phyloP scores from a whole-genome alignment of 257 asterid species.

The Coffea eugenioides region DNA sequence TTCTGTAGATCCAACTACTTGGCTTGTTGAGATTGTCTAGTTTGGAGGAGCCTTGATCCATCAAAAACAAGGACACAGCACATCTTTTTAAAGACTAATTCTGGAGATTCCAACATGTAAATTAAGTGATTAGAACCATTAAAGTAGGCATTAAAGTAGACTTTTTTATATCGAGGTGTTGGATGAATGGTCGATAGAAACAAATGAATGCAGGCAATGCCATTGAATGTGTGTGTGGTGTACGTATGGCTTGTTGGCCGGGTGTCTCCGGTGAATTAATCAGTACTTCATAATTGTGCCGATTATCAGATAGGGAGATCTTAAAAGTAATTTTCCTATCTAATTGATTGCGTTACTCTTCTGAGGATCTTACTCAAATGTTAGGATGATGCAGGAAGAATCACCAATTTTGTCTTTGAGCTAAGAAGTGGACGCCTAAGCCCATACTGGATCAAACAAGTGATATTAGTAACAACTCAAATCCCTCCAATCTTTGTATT shows the following conservation, averaged over 20 bases:
- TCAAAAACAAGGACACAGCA: conserved; percentile 12
- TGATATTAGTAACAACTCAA: neutral
- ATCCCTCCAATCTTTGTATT: neutral
- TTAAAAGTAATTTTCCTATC: too few relatives aligned
- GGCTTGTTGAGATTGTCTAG: conserved; percentile 20
- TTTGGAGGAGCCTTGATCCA: conserved; percentile 22
- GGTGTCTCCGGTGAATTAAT: neutral
- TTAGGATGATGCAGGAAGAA: neutral
- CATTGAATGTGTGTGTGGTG: neutral
- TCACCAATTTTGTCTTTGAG: too few relatives aligned
- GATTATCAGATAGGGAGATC: neutral
- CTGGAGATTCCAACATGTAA: conserved; percentile 1
- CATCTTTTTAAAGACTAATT: neutral
- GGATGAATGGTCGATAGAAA: conserved; percentile 2
- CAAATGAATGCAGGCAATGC: neutral
- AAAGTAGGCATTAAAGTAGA: neutral
- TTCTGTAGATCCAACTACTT: conserved; percentile 13
- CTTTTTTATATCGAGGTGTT: neutral
- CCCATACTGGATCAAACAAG: neutral
- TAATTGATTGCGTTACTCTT: too few relatives aligned
- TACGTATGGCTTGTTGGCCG: conserved; percentile 22
- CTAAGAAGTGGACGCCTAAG: neutral
- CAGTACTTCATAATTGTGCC: neutral
- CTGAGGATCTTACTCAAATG: neutral
- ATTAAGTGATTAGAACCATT: neutral